Evolutionary conservation across 192 early-diverging fungal genomes (phyloP).

Genomic region (Lunasporangiospora selenospora): DNA sequence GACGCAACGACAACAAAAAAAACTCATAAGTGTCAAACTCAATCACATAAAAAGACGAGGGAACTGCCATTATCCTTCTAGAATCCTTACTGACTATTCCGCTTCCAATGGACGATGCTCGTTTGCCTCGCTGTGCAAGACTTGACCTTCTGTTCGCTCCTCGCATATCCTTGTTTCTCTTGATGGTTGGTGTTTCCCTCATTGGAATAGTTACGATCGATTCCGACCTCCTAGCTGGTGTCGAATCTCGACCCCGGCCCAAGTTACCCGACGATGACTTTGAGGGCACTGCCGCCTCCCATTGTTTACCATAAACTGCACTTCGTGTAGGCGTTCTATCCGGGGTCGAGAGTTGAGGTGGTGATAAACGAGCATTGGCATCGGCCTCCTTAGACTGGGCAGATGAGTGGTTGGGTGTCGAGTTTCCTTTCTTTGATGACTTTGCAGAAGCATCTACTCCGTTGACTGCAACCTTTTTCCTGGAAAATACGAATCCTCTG

Average conservation of each 20-base stretch:
- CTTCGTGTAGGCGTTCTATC: conserved; percentile 28
- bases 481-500: conserved; percentile 40
- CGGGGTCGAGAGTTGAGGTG: conserved; percentile 15
- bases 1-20: not conserved
- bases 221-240: conserved; percentile 14
- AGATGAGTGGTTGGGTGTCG: too few relatives aligned
- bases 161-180: conserved; percentile 38
- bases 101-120: conserved; percentile 44
- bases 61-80: too few relatives aligned
- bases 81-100: conserved; percentile 21
- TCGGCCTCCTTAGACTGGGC: not conserved
- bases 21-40: not conserved
- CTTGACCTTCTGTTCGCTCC: conserved; percentile 33
- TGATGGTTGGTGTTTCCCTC: conserved; percentile 45
- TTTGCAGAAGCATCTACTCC: not conserved
- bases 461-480: conserved; percentile 15
- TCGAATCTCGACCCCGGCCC: too few relatives aligned
- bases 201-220: conserved; percentile 27
- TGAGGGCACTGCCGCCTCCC: too few relatives aligned
- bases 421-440: not conserved
- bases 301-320: conserved; percentile 4
- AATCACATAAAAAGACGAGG: not conserved
- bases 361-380: not conserved
- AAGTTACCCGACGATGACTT: too few relatives aligned
- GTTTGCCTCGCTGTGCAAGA: conserved; percentile 28